These are phyloP conservation scores for Metschnikowia borealis DNA, from an alignment of 805 yeast genomes.

Conservation along the genomic window DNA sequence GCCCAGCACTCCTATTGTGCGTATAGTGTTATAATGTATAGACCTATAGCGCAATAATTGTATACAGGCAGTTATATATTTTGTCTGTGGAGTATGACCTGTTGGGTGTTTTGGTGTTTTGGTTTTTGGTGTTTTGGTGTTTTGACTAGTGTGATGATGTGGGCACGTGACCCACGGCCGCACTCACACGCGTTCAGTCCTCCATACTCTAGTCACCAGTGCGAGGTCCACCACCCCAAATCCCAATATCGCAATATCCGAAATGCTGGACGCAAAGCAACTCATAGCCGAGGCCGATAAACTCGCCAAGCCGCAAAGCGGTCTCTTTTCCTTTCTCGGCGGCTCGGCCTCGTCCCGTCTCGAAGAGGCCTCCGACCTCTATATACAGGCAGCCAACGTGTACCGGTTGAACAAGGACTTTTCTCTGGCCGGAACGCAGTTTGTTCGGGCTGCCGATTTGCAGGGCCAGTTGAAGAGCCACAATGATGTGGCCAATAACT, in stretches of 20 bases:
- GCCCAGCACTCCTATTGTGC: too few species aligned
- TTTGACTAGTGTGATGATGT: too few species aligned
- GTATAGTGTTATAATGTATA: too few species aligned
- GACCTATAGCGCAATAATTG: too few species aligned
- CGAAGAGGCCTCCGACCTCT: constrained; percentile 92
- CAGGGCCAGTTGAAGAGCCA: constrained; percentile 71
- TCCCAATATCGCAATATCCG: too few species aligned
- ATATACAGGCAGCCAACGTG: constrained; percentile 88
- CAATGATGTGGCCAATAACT: constrained; percentile 88
- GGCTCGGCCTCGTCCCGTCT: constrained; percentile 59
- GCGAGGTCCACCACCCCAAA: not conserved
- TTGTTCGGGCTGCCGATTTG: constrained; percentile 79
- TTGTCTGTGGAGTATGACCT: too few species aligned
- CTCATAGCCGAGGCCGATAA: constrained; percentile 44
- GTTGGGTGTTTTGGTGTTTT: too few species aligned
- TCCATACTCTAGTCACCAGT: too few species aligned
- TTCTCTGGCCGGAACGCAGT: constrained; percentile 73
- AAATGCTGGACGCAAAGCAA: constrained; percentile 35
- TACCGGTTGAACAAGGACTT: constrained; percentile 74
- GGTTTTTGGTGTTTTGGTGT: too few species aligned
- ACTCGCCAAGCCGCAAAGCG: constrained; percentile 55
- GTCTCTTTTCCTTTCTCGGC: constrained; percentile 61
- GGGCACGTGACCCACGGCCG: too few species aligned
- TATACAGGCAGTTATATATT: too few species aligned
- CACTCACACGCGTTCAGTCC: too few species aligned